Evolutionary conservation across 306 rosid genomes (phyloP).

Genomic region (Myrica gale): DNA sequence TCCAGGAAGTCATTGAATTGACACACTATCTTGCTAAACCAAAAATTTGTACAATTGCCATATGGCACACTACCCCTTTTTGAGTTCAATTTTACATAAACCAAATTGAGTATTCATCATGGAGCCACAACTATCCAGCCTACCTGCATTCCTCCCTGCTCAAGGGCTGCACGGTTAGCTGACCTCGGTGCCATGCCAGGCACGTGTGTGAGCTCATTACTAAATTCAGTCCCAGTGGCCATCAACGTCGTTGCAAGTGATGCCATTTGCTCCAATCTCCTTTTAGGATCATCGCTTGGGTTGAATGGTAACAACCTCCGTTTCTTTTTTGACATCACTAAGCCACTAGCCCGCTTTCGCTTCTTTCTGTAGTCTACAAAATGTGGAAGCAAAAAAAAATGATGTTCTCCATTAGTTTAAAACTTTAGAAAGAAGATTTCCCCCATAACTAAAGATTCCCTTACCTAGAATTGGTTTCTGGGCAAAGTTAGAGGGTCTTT

Average conservation of each 20-base stretch:
- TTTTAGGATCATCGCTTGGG: slow-evolving; percentile 56
- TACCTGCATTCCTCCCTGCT: slow-evolving; percentile 96
- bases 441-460: not conserved
- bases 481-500: slow-evolving; percentile 25
- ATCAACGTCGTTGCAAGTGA: slow-evolving; percentile 86
- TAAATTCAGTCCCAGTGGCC: slow-evolving; percentile 62
- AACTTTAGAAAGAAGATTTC: not conserved
- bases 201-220: slow-evolving; percentile 64
- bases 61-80: not conserved
- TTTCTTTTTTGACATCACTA: slow-evolving; percentile 61
- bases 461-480: slow-evolving; percentile 35
- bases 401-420: not conserved
- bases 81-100: not conserved
- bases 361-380: slow-evolving; percentile 40
- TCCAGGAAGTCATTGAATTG: not conserved
- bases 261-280: slow-evolving; percentile 86
- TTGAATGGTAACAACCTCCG: slow-evolving; percentile 57
- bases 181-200: slow-evolving; percentile 76
- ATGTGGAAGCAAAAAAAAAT: not conserved
- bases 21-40: not conserved
- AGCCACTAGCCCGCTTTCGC: slow-evolving; percentile 40
- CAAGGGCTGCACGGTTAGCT: slow-evolving; percentile 65
- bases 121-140: not conserved
- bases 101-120: not conserved
- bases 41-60: not conserved